Evolutionary conservation across 2,329 filamentous ascomycete species (phyloP).

Genomic region (Lecanosticta acicola): DNA sequence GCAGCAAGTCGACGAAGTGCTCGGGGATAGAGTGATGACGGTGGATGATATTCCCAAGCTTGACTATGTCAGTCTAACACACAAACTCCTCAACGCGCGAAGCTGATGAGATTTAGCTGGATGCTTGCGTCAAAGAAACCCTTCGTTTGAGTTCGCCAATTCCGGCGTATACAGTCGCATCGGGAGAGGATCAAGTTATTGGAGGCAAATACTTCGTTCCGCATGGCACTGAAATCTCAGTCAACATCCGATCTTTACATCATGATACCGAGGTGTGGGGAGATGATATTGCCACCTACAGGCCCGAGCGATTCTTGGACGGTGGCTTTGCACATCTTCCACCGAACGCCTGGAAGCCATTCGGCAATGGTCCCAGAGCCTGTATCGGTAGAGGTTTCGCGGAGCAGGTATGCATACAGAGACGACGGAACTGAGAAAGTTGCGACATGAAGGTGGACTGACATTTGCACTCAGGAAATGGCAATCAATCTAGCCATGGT

Average conservation of each 20-base stretch:
- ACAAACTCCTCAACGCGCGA: too few species aligned
- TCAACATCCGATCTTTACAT: constrained; percentile 53
- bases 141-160: constrained; percentile 57
- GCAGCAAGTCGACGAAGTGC: constrained; percentile 60
- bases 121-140: constrained; percentile 61
- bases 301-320: constrained; percentile 66
- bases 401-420: too few species aligned
- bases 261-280: constrained; percentile 61
- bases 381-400: constrained; percentile 63
- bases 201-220: constrained; percentile 57
- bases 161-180: constrained; percentile 50
- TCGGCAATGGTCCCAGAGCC: constrained; percentile 63
- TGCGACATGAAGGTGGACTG: too few species aligned
- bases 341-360: constrained; percentile 47
- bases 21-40: constrained; percentile 54
- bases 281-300: constrained; percentile 59
- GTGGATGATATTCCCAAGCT: constrained; percentile 60
- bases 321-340: constrained; percentile 54
- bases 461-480: too few species aligned
- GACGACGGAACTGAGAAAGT: too few species aligned
- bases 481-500: too few species aligned
- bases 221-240: constrained; percentile 46
- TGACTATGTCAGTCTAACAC: constrained; percentile 61
- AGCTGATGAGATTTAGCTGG: too few species aligned
- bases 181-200: constrained; percentile 47